Base-by-base conservation (phyloP, 2,329 filamentous ascomycete genomes). In the Colletotrichum sp. region DNA sequence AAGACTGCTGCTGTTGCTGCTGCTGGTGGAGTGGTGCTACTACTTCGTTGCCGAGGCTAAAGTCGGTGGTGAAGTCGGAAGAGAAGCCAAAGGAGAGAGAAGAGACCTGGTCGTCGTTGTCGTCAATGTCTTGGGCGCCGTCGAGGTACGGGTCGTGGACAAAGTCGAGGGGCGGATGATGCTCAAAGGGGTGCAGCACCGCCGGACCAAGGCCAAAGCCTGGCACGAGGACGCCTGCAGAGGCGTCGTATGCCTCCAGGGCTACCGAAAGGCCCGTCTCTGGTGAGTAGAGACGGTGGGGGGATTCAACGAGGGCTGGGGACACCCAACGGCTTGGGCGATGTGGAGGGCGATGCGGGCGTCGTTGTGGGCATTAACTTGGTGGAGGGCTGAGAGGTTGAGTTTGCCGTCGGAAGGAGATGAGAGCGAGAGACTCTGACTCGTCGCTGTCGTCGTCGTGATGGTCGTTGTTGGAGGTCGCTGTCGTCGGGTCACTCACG, bases 181-280 rank as follows among this genome's bases (percentile, higher is more conserved):
- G 73, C 78, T 55, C 75, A 68, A 73, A 81, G 13, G 63, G 74
- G 52, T 77, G 65, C 71, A 81, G 81, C 80, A 81, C 82, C 76
- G 78, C 71, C 75, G 81, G 81, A 82, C 84, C 82, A 74, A 81
- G 78, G 79, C 80, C 81, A 78, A 81, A 82, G 77, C 82, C 83
- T 80, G 82, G 81, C 80, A 82, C 82, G 78, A 83, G 77, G 77
- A 80, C 77, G 79, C 80, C 81, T 78, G 81, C 77, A 79, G 80
- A 79, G 76, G 80, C 75, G 77, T 81, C 80, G 82, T 82, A 83
- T 77, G 81, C 81, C 82, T 83, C 84, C 82, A 85, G 83, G 77
- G 80, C 81, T 82, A 80, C 81, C 79, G 77, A 76, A 75, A 78
- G 67, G 34, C 66, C 44, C 75, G 79, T 80, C 80, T 76, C 80